Base-by-base conservation (phyloP, 768 basidiomycete species). In the Polyporus arcularius region DNA sequence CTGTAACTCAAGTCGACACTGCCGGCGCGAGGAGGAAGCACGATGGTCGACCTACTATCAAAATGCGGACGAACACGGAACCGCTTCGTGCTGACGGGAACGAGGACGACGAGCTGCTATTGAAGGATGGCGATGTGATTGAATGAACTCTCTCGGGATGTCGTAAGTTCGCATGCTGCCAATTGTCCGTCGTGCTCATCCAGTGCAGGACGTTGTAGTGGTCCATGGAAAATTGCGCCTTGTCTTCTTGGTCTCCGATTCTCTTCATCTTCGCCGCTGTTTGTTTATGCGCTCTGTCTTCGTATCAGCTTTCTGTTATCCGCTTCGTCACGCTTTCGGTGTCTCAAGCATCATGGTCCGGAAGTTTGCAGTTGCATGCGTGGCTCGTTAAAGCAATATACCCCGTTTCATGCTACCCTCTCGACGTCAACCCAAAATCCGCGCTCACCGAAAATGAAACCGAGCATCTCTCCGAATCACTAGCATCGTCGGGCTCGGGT, bases 1-100 rank as follows among this genome's bases (percentile, higher is more conserved):
- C 83, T 3, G 69, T 83, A 64, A 62, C 71, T 16, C 62, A 63
- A 38, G 66, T 56, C 71, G 55, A 18, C 57, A 46, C 62, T 12
- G n/a, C 49, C 16, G 28, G 57, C 30, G 39, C 39, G 30, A 59
- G 43, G 48, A 65, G 61, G 40, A 64, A 42, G 21, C 62, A 54
- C 41, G 55, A 47, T 38, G 65, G 53, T n/a, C 56, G 58, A 50
- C 61, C 64, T 10, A 68, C 64, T 39, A 70, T 71, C 52, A 68
- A 65, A 26, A 61, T 63, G 63, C 71, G 68, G 52, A 63, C 62
- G 30, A 60, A 63, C 9, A 68, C 59, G n/a, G 65, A 71, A 48
- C 67, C 70, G 7, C 57, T 71, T n/a, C 49, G 49, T 8, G 55
- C 55, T 53, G 47, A 68, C 51, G 61, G 57, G 8, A 49, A 67